phyloP scores from a whole-genome alignment of 1,284 basidiomycete species.

The Cystobasidium pallidum region DNA sequence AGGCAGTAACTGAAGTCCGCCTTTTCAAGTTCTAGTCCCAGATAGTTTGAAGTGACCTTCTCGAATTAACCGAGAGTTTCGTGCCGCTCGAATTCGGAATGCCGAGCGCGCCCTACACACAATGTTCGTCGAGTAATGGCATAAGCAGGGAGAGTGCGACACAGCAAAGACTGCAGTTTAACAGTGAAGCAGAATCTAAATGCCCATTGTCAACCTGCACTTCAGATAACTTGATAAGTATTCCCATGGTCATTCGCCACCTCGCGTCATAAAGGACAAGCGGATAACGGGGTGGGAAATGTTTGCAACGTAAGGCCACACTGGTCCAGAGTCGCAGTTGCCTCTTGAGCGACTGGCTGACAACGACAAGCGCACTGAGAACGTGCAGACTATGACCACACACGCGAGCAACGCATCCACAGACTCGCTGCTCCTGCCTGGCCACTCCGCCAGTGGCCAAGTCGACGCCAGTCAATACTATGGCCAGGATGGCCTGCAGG shows the following conservation, averaged over 20 bases:
- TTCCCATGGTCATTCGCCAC: not conserved
- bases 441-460: constrained; percentile 20
- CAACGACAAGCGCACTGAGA: not conserved
- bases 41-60: not conserved
- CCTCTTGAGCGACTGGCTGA: not conserved
- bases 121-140: too few species aligned
- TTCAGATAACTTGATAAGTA: too few species aligned
- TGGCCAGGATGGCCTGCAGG: constrained; percentile 13
- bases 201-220: too few species aligned
- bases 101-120: too few species aligned
- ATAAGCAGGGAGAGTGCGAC: too few species aligned
- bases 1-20: too few species aligned
- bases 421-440: constrained; percentile 38
- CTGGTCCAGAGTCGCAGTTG: too few species aligned
- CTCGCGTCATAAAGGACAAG: constrained; percentile 2
- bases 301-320: not conserved
- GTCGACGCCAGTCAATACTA: constrained; percentile 38
- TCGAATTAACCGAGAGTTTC: constrained; percentile 1
- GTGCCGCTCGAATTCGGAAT: not conserved
- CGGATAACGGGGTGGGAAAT: not conserved
- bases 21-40: too few species aligned
- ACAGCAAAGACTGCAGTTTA: too few species aligned
- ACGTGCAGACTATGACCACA: not conserved
- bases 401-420: constrained; percentile 33
- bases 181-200: too few species aligned